phyloP scores from a whole-genome alignment of 2,329 filamentous ascomycete genomes.

The Neonectria punicea region DNA sequence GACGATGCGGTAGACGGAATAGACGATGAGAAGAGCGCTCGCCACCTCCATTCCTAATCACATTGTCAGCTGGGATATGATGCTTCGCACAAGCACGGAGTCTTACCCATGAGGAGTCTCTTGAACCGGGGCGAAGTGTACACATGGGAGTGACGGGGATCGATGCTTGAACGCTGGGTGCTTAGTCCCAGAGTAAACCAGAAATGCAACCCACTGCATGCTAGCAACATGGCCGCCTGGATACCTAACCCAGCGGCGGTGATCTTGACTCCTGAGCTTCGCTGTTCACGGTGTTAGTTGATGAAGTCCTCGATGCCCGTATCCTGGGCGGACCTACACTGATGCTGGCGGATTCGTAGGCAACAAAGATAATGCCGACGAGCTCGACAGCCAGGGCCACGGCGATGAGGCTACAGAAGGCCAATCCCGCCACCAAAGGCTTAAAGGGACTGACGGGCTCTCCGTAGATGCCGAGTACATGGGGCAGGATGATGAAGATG shows the following conservation, averaged over 20 bases:
- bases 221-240: constrained; percentile 53
- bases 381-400: constrained; percentile 52
- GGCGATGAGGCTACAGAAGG: constrained; percentile 49
- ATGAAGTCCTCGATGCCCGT: background rate
- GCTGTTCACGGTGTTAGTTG: constrained; percentile 41
- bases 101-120: constrained; percentile 57
- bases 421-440: constrained; percentile 48
- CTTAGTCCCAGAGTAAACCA: constrained; percentile 54
- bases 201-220: constrained; percentile 52
- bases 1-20: constrained; percentile 55
- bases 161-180: constrained; percentile 50
- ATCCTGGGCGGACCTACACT: constrained; percentile 48
- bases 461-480: constrained; percentile 59
- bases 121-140: constrained; percentile 57
- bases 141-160: constrained; percentile 51
- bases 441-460: constrained; percentile 51
- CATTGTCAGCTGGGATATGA: constrained; percentile 18
- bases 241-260: constrained; percentile 58
- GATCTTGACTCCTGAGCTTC: constrained; percentile 49
- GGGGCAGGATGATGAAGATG: constrained; percentile 58
- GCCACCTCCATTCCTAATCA: constrained; percentile 51
- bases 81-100: background rate
- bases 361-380: constrained; percentile 54
- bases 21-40: constrained; percentile 50
- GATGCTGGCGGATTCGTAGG: constrained; percentile 45